Conservation (phyloP, 2,329 filamentous ascomycete genomes). For the Aspergillus sp. region DNA sequence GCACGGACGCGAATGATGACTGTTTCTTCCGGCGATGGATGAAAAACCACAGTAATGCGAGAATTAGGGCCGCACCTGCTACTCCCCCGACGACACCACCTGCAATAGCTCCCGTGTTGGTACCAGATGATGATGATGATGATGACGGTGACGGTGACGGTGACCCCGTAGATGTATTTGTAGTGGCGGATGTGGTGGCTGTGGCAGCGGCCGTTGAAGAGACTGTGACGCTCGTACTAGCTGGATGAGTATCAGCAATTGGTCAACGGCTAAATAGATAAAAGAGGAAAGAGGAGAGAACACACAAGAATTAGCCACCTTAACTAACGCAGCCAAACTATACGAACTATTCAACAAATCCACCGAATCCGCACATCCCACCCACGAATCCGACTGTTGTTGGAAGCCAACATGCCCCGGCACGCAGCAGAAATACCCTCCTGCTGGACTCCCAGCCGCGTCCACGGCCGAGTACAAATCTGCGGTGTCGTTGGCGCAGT, state of each 20-base stretch:
- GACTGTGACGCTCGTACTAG: neutral
- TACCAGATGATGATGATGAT: neutral
- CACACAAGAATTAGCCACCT: neutral
- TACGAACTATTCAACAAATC: neutral
- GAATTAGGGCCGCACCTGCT: neutral
- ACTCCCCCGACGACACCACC: neutral
- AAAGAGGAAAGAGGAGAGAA: neutral
- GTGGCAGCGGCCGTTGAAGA: neutral
- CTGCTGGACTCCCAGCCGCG: neutral
- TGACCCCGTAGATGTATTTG: neutral
- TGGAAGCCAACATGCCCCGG: neutral
- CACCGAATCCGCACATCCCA: neutral
- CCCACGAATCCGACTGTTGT: neutral
- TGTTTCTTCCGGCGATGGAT: neutral
- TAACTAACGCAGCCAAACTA: neutral
- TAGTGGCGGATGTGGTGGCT: neutral
- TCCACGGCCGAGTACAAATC: conserved; percentile 9
- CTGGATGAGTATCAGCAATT: neutral
- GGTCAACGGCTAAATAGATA: neutral
- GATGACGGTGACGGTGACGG: neutral
- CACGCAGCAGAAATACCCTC: neutral
- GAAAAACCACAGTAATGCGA: neutral
- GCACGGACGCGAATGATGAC: neutral
- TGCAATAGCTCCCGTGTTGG: neutral
- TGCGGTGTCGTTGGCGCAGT: conserved; percentile 16